phyloP scores from a whole-genome alignment of 176 grass and related monocot species.

The Triticum monococcum region DNA sequence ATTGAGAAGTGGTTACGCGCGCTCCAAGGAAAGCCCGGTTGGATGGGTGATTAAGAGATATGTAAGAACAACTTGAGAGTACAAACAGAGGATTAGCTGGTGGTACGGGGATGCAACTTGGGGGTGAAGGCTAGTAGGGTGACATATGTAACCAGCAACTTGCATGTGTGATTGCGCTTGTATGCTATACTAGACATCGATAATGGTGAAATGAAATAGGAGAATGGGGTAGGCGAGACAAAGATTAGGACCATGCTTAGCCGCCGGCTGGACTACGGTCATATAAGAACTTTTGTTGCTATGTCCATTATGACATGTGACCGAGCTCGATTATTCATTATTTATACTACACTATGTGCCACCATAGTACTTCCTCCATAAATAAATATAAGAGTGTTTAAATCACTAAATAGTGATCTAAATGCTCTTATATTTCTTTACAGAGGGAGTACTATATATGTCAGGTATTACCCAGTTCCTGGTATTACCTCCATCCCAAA shows the following conservation, averaged over 20 bases:
- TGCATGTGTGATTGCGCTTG: background rate
- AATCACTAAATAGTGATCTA: no score
- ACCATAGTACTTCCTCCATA: no score
- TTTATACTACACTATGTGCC: no score
- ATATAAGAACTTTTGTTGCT: background rate
- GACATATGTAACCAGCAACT: background rate
- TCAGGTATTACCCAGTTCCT: no score
- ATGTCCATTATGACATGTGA: background rate
- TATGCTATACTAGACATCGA: background rate
- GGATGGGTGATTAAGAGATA: background rate
- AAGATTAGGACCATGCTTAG: background rate
- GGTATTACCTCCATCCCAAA: no score
- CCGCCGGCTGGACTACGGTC: background rate
- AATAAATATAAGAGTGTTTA: no score
- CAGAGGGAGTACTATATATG: no score
- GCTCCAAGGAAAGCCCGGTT: background rate
- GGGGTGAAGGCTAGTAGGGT: background rate
- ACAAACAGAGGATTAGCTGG: background rate
- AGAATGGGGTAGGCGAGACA: background rate
- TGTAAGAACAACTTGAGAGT: background rate
- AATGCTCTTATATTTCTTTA: no score
- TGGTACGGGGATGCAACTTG: background rate
- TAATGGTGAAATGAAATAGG: background rate
- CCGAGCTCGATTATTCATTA: no score
- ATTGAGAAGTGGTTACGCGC: background rate